Evolutionary conservation across 2,329 filamentous ascomycete species (phyloP).

Genomic region (Aspergillus cejpii): DNA sequence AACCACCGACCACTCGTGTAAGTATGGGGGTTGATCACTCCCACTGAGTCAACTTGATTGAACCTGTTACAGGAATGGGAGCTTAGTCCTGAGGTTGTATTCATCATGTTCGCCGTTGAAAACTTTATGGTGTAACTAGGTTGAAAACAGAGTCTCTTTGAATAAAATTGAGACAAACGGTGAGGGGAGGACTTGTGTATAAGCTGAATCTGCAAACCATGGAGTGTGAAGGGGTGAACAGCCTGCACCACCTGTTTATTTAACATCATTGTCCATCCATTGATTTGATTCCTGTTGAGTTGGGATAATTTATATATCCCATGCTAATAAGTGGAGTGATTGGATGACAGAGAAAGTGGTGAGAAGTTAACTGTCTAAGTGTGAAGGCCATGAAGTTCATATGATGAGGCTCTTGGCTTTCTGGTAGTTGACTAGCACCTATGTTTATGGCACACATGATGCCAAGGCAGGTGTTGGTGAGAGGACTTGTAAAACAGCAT

Average conservation of each 20-base stretch:
- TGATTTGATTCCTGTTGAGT: too few species aligned
- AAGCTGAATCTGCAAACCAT: neutral
- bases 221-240: neutral
- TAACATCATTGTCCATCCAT: too few species aligned
- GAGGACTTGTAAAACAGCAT: too few species aligned
- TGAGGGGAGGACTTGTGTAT: neutral
- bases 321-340: too few species aligned
- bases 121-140: neutral
- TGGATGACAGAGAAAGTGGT: too few species aligned
- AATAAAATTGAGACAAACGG: neutral
- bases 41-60: neutral
- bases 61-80: neutral
- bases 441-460: too few species aligned
- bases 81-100: neutral
- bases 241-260: neutral
- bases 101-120: neutral
- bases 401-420: too few species aligned
- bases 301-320: too few species aligned
- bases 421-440: too few species aligned
- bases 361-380: too few species aligned
- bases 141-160: neutral
- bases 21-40: slow-evolving; percentile 20
- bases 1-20: slow-evolving; percentile 38
- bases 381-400: too few species aligned
- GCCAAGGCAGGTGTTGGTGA: too few species aligned